Evolutionary conservation across 208 protist species (phyloP), one percentile per base, ranked within the genome.

Genomic region (Wallacemonas sp.): DNA sequence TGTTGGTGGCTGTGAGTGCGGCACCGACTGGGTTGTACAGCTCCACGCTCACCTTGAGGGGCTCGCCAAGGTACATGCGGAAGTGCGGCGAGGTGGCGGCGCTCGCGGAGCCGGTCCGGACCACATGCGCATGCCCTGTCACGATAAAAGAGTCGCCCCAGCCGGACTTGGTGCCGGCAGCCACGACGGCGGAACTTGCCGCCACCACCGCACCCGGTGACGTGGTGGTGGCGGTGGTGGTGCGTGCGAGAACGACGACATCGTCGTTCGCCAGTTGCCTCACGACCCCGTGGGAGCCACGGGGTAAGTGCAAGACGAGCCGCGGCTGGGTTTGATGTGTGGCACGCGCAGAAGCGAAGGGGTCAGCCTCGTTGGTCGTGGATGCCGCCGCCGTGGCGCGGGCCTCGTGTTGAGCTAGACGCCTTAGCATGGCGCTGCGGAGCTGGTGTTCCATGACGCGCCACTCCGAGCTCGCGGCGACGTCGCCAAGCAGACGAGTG

Each of bases 11-110:
- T 33, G 59, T 79, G 9, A 94, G 33, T n/a, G 66, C 8, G 45
- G 66, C 73, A 39, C 82, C 88, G 66, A 85, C 36, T 17, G 85
- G 62, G 69, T 94, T 91, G 44, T 76, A 55, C 66, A 94, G 66
- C 32, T 68, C 62, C 24, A 94, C 78, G 44, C 57, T 79, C 29
- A 94, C 57, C 58, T 75, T 55, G 10, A 94, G 81, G 30, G 88
- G 76, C 74, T 92, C 88, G 0, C 60, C 69, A 13, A 78, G 68
- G 42, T 82, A 69, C 44, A 91, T 84, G 17, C 45, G 66, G 63
- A 70, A 84, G 54, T 17, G 42, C 3, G n/a, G 60, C 5, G n/a
- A 9, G 26, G 27, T 13, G 13, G n/a, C 42, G 22, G 41, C 22
- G 60, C 2, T 26, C n/a, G 39, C 42, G 26, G 13, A 5, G 5